Conservation (phyloP, 192 early-diverging fungal species). For the Coemansia sp. region DNA sequence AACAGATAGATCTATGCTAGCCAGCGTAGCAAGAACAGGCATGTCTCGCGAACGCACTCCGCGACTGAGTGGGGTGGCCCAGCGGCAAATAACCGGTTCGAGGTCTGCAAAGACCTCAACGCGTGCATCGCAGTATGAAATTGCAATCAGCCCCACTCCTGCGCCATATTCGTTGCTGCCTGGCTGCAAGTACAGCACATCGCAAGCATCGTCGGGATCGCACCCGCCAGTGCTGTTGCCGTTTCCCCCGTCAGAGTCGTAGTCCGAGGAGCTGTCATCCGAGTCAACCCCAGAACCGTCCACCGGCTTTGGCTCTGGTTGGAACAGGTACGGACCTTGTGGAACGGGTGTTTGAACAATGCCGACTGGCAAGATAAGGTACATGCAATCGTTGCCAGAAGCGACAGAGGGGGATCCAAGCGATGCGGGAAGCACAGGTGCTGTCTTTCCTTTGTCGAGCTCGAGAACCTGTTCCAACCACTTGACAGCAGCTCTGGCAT, state of each 20-base stretch:
- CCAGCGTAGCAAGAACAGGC: conserved; percentile 58
- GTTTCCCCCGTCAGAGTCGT: conserved; percentile 6
- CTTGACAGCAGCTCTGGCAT: conserved; percentile 29
- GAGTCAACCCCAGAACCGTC: conserved; percentile 13
- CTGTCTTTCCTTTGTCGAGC: conserved; percentile 12
- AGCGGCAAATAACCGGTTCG: conserved; percentile 54
- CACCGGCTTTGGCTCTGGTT: conserved; percentile 47
- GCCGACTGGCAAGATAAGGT: conserved; percentile 22
- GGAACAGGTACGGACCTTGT: conserved; percentile 54
- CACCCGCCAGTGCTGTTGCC: neutral
- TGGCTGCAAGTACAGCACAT: conserved; percentile 40
- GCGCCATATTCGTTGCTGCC: conserved; percentile 26
- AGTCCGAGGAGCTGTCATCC: conserved; percentile 15
- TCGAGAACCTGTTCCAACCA: conserved; percentile 34
- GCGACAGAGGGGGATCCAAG: neutral
- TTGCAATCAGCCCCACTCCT: conserved; percentile 54
- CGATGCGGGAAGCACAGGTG: neutral
- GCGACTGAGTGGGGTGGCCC: conserved; percentile 20
- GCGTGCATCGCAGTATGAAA: conserved; percentile 62
- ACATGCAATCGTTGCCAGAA: conserved; percentile 19
- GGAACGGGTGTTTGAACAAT: conserved; percentile 19
- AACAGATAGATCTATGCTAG: conserved; percentile 55
- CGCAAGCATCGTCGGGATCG: conserved; percentile 47
- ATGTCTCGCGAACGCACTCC: conserved; percentile 19
- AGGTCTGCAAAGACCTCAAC: conserved; percentile 65